Evolutionary conservation across 1,284 basidiomycete species (phyloP), one percentile per base, ranked within the genome.

Genomic region (Malassezia globosa): DNA sequence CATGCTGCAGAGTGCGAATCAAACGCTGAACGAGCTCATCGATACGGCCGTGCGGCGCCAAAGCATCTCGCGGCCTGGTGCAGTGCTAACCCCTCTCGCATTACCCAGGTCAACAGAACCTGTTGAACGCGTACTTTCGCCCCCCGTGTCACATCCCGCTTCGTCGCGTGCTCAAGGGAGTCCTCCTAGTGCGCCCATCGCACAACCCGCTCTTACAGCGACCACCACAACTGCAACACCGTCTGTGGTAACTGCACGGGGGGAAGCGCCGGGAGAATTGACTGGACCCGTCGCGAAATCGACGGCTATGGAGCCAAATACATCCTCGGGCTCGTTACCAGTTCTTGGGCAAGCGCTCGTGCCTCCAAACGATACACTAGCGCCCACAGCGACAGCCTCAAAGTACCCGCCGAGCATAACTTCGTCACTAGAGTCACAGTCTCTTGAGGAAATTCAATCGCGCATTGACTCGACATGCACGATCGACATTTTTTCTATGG

Each of bases 401-500:
- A n/a, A n/a, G n/a, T n/a, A n/a, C n/a, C 11, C 29, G 16, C 29
- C 2, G 29, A 29, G 25, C 6, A 42, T 51, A 22, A 42, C 43
- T 2, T 35, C 34, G n/a, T 41, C 45, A 23, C 27, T 55, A 13
- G 27, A 24, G 11, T 14, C 8, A 18, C 46, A 44, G 44, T 57
- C 60, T 33, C 49, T 62, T 45, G 62, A 61, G 19, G 84, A 88
- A 61, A 78, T 99, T 19, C 92, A 97, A 70, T 75, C 78, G 26
- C 78, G 85, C 24, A 77, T 97, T 36, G 80, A 83, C 45, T 83
- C 87, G 0, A 79, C 83, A 37, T 77, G 79, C 24, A 87, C 86
- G 4, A 74, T 95, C 26, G 92, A 99, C 72, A 82, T 99, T 38
- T 99, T 99, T 72, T 86, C 87, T 1, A 92, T 99, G 89, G 80